Evolutionary conservation across 192 early-diverging fungal species (phyloP).

Genomic region (Coemansia sp.): DNA sequence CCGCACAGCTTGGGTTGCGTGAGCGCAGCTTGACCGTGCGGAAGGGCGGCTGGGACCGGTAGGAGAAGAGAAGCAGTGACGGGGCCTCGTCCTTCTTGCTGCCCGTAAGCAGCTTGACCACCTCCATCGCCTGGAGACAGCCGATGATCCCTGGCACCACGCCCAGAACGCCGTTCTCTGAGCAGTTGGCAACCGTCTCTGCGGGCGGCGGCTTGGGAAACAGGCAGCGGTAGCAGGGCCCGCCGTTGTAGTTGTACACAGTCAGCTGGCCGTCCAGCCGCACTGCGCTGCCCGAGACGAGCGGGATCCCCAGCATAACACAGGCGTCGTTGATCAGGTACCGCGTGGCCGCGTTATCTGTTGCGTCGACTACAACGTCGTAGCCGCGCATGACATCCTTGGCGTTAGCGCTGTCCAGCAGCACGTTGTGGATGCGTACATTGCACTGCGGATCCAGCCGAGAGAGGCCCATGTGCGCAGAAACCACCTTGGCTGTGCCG

Average conservation of each 20-base stretch:
- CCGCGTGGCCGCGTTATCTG: slow-evolving; percentile 92
- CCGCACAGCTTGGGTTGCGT: slow-evolving; percentile 63
- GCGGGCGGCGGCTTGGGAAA: slow-evolving; percentile 89
- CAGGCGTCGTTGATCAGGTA: slow-evolving; percentile 94
- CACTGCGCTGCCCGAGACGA: slow-evolving; percentile 88
- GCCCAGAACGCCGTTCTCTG: slow-evolving; percentile 89
- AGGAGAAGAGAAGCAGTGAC: slow-evolving; percentile 78
- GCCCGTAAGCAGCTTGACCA: slow-evolving; percentile 76
- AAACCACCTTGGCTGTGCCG: slow-evolving; percentile 64
- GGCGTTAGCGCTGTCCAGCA: slow-evolving; percentile 81
- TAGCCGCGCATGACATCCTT: slow-evolving; percentile 65
- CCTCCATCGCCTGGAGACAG: slow-evolving; percentile 85
- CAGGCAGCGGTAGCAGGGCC: slow-evolving; percentile 95
- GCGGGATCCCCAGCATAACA: slow-evolving; percentile 70
- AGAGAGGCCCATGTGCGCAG: slow-evolving; percentile 52
- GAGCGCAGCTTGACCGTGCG: slow-evolving; percentile 73
- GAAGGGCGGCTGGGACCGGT: slow-evolving; percentile 60
- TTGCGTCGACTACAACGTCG: slow-evolving; percentile 83
- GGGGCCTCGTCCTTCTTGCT: slow-evolving; percentile 53
- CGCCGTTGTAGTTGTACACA: slow-evolving; percentile 82
- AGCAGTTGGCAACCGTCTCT: slow-evolving; percentile 82
- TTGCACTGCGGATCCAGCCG: slow-evolving; percentile 66
- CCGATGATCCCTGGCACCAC: slow-evolving; percentile 93
- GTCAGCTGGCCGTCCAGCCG: slow-evolving; percentile 93
- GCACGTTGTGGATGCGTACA: slow-evolving; percentile 57